Percentiles rank a stretch among this genome's conserved stretches.
phyloP scores from a whole-genome alignment of 495 filamentous ascomycete genomes.

The Xylaria bambusicola region DNA sequence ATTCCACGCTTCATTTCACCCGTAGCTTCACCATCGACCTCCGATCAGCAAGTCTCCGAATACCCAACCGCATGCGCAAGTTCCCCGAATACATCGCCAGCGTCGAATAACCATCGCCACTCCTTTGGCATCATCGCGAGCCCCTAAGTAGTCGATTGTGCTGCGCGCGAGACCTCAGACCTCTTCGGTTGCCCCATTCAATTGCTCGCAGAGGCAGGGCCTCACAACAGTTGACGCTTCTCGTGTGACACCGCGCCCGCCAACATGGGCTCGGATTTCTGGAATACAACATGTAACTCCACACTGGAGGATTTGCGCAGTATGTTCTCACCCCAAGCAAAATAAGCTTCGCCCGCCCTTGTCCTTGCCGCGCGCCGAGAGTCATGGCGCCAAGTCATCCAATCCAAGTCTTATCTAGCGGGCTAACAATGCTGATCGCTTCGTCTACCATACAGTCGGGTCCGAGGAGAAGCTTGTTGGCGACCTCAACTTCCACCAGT shows the following conservation, averaged over 20 bases:
- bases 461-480: slow-evolving; percentile 47
- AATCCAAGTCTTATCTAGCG: slow-evolving; percentile 5
- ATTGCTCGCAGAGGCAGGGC: neutral
- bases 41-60: neutral
- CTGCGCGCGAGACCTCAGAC: slow-evolving; percentile 5
- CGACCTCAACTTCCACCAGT: slow-evolving; percentile 56
- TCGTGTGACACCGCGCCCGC: neutral
- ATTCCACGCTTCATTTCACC: neutral
- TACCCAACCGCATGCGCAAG: slow-evolving; percentile 1
- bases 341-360: slow-evolving; percentile 19
- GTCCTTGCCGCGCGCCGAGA: slow-evolving; percentile 26
- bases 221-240: neutral
- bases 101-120: neutral
- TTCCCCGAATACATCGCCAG: neutral
- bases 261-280: slow-evolving; percentile 13
- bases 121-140: neutral
- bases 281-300: slow-evolving; percentile 51
- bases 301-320: slow-evolving; percentile 58
- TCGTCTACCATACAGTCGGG: slow-evolving; percentile 23
- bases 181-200: neutral
- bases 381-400: slow-evolving; percentile 25
- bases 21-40: neutral
- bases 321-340: slow-evolving; percentile 36
- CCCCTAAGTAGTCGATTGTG: neutral
- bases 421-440: slow-evolving; percentile 26